Base-by-base conservation (phyloP, 257 asterid species). In the Prunella vulgaris region DNA sequence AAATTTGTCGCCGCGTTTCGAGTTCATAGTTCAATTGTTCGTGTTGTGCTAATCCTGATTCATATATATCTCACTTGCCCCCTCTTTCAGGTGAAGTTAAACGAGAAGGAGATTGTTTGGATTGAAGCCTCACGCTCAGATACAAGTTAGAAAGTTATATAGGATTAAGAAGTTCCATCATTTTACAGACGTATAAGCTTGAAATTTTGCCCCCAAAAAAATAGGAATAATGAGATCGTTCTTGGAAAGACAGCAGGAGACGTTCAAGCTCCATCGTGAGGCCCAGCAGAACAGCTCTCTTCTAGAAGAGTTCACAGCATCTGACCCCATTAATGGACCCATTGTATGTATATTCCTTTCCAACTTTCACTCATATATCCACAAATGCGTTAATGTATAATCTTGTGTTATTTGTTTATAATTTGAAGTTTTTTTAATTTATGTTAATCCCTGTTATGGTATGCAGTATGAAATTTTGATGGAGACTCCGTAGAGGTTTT, bases 241-340 rank as follows among this genome's bases (percentile, higher is more conserved):
- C 49, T 60, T 49, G 66, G 66, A 32, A 32, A 60, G 48, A 60
- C 66, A 60, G 49, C 28, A 32, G 30, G 49, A 60, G 44, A 21
- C 4, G 28, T 60, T 60, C 28, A 22, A 33, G 8, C 66, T 60
- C 49, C 66, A 60, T 17, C 49, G 17, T 5, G 28, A 32, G 30
- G 49, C 66, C 5, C 66, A 10, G 13, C 49, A 60, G 66, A 60
- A 60, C 33, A 17, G 30, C 66, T 17, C 28, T 33, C 38, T 60
- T 20, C 3, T 60, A 4, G 66, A 60, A 60, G 49, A 60, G 3
- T 60, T 60, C 66, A 17, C 10, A 7, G 66, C 66, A 15, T 60
- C 25, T 33, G 49, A 60, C 22, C n/a, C 66, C 30, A 15, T 33
- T 32, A 60, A 60, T 60, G 66, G 66, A 17, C 49, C 48, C 30